Base-by-base conservation (phyloP, 2,329 filamentous ascomycete species). In the Ascochyta viciae-villosae region DNA sequence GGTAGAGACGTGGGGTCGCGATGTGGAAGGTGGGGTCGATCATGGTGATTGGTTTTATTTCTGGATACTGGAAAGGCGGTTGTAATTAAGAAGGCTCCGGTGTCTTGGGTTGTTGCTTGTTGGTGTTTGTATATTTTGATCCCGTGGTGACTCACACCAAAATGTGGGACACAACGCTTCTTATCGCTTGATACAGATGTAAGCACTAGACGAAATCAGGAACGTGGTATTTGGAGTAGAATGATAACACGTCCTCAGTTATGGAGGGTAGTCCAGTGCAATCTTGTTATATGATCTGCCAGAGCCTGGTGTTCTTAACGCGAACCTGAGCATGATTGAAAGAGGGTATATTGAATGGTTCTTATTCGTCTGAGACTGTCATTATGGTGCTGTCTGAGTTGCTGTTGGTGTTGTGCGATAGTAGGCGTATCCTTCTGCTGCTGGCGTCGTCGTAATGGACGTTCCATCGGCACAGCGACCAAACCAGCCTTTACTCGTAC, bases 11-110 rank as follows among this genome's bases (percentile, higher is more conserved):
- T 0, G 86, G 86, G 0, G 80, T 85, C 0, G 87, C 89, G 71
- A 64, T 75, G 3, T 90, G 85, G 82, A 90, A 90, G 74, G 87
- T 80, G 78, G 76, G 65, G 15, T 90, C 90, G 76, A 77, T 87
- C 4, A 72, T 72, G 10, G 44, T 58, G 41, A 13, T 22, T 35
- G 15, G 23, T 23, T n/a, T 29, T 16, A 22, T 16, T 23, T 23
- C 40, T 40, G 13, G 2, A 16, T 10, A 29, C 10, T 37, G 6
- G 6, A 24, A 7, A 24, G 29, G 15, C 12, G 12, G n/a, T 9
- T 5, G 24, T 38, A 47, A 19, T 16, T 37, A 27, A 6, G 15
- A 16, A 8, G 15, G 33, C 16, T 15, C 8, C 8, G 15, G 10
- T 13, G 29, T 31, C 12, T 13, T 31, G 27, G 27, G 27, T 3